Evolutionary conservation across 441 rosid species (phyloP), one percentile per base, ranked within the genome.

Genomic region (Brassica hybrid): DNA sequence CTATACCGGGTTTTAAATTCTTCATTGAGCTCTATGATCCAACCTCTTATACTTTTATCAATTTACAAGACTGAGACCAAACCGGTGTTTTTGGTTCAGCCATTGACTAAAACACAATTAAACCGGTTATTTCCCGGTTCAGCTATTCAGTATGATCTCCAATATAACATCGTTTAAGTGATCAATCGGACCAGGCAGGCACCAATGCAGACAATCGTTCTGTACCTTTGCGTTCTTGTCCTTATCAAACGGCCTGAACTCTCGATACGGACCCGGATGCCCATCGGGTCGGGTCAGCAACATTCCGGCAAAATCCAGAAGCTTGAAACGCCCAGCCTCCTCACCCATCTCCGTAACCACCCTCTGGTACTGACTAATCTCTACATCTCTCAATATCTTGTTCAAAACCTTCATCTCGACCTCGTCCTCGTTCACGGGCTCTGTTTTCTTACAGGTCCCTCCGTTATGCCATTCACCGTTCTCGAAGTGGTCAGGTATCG

Each of bases 201-300:
- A 94, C 98, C 98, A 94, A 80, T 92, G 98, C 79, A 94, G 65
- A 73, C 97, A 94, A 78, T 94, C 98, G 54, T 91, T 89, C 91
- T 89, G 98, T 74, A 90, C 92, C 11, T 38, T 83, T 6, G 88
- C 90, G 13, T 86, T 87, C 76, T 81, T 84, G 73, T 85, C 88
- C 81, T 83, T 71, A 0, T 89, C 89, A 68, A 84, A 90, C 4
- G 97, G 97, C 27, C 87, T 77, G 59, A 85, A 85, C 83, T 87
- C 75, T 27, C 97, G 76, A 81, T 91, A 94, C 1, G 97, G 87
- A 73, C 97, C 98, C 0, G 98, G 97, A 76, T 94, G 98, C 45
- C 98, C 98, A 54, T 94, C 98, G 0, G 97, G 95, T 67, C 98
- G 86, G 32, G 79, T 60, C 69, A 90, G 74, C 45, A 87, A 78